These are phyloP conservation scores for Cucurbita pepo DNA, from an alignment of 306 rosid genomes.

Conservation along the genomic window DNA sequence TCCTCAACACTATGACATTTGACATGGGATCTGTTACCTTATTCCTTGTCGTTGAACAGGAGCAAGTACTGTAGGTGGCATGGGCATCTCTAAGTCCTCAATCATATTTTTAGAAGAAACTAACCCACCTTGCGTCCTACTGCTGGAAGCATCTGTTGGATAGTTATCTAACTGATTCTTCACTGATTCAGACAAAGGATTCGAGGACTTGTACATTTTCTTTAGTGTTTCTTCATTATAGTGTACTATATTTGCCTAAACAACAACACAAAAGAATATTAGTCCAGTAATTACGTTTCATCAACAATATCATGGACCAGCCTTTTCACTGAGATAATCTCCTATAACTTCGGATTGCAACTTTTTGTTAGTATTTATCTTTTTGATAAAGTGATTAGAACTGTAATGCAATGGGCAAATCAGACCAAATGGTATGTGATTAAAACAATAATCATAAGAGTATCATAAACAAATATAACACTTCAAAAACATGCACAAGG, in stretches of 20 bases:
- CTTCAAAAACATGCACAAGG: neutral
- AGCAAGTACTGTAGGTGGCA: conserved; percentile 83
- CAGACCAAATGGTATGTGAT: neutral
- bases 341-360: neutral
- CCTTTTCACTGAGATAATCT: neutral
- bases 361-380: neutral
- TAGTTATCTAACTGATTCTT: conserved; percentile 33
- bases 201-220: conserved; percentile 52
- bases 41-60: conserved; percentile 54
- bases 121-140: conserved; percentile 25
- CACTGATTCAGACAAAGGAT: conserved; percentile 35
- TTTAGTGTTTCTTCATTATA: conserved; percentile 56
- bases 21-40: conserved; percentile 29
- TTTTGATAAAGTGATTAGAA: neutral
- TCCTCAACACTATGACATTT: neutral
- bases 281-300: neutral
- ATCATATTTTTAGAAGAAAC: conserved; percentile 31
- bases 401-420: neutral
- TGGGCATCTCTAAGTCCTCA: conserved; percentile 71
- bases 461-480: neutral
- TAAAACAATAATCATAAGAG: neutral
- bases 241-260: conserved; percentile 69
- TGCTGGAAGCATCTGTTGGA: conserved; percentile 31
- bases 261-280: conserved; percentile 14
- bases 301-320: neutral